Percentiles rank a stretch among this genome's conserved stretches.
Conservation (phyloP, 1,139 yeast species). For the Pichia inconspicua region DNA sequence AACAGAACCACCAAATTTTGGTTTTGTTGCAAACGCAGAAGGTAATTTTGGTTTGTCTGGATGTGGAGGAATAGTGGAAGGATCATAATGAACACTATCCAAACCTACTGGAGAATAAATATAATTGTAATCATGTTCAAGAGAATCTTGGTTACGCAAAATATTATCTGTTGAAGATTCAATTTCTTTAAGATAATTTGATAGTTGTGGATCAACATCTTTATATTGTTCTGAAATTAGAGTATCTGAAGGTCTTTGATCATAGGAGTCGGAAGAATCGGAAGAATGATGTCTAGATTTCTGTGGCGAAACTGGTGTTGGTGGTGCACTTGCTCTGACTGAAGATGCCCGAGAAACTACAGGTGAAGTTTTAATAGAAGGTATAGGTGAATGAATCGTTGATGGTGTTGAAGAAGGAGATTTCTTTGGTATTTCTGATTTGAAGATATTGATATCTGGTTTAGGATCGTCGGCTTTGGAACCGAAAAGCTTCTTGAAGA, state of each 20-base stretch:
- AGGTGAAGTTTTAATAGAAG: not conserved
- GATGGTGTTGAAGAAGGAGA: not conserved
- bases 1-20: slow-evolving; percentile 23
- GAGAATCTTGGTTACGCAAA: slow-evolving; percentile 10
- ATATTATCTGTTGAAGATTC: slow-evolving; percentile 28
- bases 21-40: slow-evolving; percentile 35
- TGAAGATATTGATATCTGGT: slow-evolving; percentile 3
- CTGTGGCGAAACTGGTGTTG: not conserved
- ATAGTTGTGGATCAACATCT: slow-evolving; percentile 46
- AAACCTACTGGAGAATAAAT: slow-evolving; percentile 22
- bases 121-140: slow-evolving; percentile 9
- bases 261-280: not conserved
- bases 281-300: not conserved
- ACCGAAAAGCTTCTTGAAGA: slow-evolving; percentile 31
- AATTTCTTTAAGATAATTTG: slow-evolving; percentile 42
- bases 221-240: slow-evolving; percentile 18
- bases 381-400: not conserved
- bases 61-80: slow-evolving; percentile 39
- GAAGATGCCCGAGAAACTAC: not conserved
- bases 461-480: slow-evolving; percentile 22
- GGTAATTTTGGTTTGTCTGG: slow-evolving; percentile 40
- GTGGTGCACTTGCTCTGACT: not conserved
- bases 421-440: not conserved
- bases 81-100: slow-evolving; percentile 27
- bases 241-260: not conserved